Base-by-base conservation (phyloP, 768 basidiomycete genomes). In the Naganishia vishniacii region DNA sequence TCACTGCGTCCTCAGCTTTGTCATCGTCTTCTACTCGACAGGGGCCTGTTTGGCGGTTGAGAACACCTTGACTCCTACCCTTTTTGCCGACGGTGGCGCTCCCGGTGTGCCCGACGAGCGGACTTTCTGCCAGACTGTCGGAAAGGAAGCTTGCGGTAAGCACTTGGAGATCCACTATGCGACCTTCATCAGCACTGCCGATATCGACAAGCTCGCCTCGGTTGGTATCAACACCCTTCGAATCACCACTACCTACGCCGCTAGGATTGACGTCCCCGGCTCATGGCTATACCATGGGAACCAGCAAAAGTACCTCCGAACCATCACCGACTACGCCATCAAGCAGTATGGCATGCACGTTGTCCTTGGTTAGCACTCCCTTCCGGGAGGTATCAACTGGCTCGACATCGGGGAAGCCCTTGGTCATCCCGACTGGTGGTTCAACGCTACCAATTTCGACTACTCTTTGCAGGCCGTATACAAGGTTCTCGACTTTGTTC, bases 171-270 rank as follows among this genome's bases (percentile, higher is more conserved):
- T 29, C 5, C 46, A 53, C 37, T 65, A 65, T 23, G 45, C 64
- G 7, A 44, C 48, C 7, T 65, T 49, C 23, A 47, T 60, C 44
- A 51, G 48, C 29, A 42, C 37, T n/a, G 48, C 46, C 15, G 59
- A 60, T 20, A 65, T 65, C 45, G 59, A 65, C 59, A 49, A 49
- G 26, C 25, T 61, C 28, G 44, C 32, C 16, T 9, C 20, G 63
- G 47, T 60, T 34, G 64, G 48, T 15, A 45, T 65, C 48, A 65
- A 65, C 59, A 61, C 59, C 31, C 47, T 65, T 40, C 64, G 64
- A 23, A 61, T 65, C 29, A 46, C 64, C 4, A 65, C 64, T 37
- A 60, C 64, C 31, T 60, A 65, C 41, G 47, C 64, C 29, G 59
- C 64, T 11, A 61, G 59, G 64, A 12, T 26, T 34, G 48, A 60